Base-by-base conservation (phyloP, 1,284 basidiomycete genomes). In the Neonothopanus nambi region DNA sequence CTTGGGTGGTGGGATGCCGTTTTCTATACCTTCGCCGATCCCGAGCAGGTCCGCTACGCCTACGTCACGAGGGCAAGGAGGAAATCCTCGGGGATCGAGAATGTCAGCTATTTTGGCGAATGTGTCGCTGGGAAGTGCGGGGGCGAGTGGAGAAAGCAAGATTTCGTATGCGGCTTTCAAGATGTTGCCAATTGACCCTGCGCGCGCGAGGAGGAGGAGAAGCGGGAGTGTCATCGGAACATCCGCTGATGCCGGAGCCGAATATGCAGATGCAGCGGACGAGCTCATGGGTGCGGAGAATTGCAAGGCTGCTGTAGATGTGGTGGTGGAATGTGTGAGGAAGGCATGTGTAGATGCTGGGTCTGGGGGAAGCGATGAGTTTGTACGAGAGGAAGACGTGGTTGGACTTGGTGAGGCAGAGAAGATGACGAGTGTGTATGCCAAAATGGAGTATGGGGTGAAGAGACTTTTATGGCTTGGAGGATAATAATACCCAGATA, bases 391-490 rank as follows among this genome's bases (percentile, higher is more conserved):
- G 47, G 80, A 80, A 61, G 92, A 94, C 66, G 84, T 96, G 38
- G 87, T 95, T 40, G 87, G 91, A 61, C 68, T 94, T 61, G 77
- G 78, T 3, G 92, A 96, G 59, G 93, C 93, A 1, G 85, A 89
- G 68, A 79, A 81, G 56, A 83, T 86, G 72, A 95, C 91, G 2
- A 90, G 84, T 54, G 75, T 95, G 58, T 88, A 91, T 66, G 84
- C 91, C 8, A 91, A 93, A 72, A 89, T 95, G 82, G 93, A 95
- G 66, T 93, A 95, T 67, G 89, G 90, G 1, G 77, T 95, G 56
- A 95, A 95, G 77, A 77, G 92, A 59, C 74, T 95, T 64, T 70
- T 95, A 57, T 95, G 93, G 93, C 70, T 95, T 46, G 89, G 89
- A 48, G 80, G 85, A 60, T 87, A n/a, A n/a, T n/a, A n/a, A n/a